phyloP scores from a whole-genome alignment of 2,329 filamentous ascomycete species.

The Diplodia scrobiculata region DNA sequence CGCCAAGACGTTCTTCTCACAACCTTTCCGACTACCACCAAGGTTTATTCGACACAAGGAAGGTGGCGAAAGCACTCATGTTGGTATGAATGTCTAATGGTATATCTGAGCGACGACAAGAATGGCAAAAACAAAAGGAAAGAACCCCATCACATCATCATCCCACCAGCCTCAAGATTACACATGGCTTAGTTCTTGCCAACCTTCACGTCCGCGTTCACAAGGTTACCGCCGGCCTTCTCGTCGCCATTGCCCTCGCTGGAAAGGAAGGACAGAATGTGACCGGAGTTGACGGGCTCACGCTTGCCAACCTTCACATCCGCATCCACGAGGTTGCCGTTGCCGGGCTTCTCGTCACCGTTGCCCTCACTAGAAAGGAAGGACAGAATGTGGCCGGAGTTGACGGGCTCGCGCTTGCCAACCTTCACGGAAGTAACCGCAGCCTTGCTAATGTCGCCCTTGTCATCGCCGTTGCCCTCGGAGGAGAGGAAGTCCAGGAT shows the following conservation, averaged over 20 bases:
- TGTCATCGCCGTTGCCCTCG: background rate
- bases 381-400: background rate
- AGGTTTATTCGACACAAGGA: background rate
- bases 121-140: background rate
- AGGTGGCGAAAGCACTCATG: background rate
- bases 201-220: background rate
- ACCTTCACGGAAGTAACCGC: background rate
- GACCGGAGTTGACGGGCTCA: slow-evolving; percentile 2
- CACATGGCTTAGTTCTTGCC: background rate
- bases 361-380: background rate
- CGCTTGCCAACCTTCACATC: background rate
- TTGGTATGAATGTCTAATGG: background rate
- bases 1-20: background rate
- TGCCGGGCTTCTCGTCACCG: background rate
- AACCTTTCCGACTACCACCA: background rate
- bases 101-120: background rate
- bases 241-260: slow-evolving; percentile 3
- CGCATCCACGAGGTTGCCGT: background rate
- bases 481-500: no score
- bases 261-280: background rate
- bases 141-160: slow-evolving; percentile 1
- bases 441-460: background rate
- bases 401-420: slow-evolving; percentile 5
- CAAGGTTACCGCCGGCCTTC: background rate
- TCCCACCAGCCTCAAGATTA: background rate